Conservation (phyloP, 2,329 filamentous ascomycete species). For the Dendrostoma leiphaemia region DNA sequence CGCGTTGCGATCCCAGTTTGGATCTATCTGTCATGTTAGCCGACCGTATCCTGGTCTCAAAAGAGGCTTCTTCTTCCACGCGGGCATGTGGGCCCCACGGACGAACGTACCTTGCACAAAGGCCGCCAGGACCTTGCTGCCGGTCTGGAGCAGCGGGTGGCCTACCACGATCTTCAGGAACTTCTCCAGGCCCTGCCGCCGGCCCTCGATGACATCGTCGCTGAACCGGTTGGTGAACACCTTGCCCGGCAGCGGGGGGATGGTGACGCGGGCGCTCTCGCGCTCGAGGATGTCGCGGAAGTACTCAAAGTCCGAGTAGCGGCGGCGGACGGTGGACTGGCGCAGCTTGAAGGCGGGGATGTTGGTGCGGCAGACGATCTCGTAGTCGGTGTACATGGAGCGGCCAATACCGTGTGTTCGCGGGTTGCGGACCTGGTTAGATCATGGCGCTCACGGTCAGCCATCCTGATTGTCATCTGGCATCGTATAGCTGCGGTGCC, state of each 20-base stretch:
- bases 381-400: slow-evolving; percentile 98
- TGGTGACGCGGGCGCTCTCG: slow-evolving; percentile 90
- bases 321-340: slow-evolving; percentile 80
- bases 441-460: background rate
- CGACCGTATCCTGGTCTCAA: background rate
- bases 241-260: slow-evolving; percentile 92
- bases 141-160: slow-evolving; percentile 93
- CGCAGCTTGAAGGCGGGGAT: slow-evolving; percentile 98
- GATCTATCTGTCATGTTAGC: slow-evolving; percentile 48
- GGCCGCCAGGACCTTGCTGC: slow-evolving; percentile 90
- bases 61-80: background rate
- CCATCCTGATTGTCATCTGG: no score
- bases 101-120: slow-evolving; percentile 86
- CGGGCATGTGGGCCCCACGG: background rate
- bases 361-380: slow-evolving; percentile 96
- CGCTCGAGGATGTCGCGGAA: slow-evolving; percentile 98
- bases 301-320: slow-evolving; percentile 98
- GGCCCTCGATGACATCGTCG: slow-evolving; percentile 96
- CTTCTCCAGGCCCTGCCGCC: slow-evolving; percentile 85
- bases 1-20: slow-evolving; percentile 87
- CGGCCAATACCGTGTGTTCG: slow-evolving; percentile 93
- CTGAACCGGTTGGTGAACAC: slow-evolving; percentile 98
- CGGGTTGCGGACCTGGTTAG: slow-evolving; percentile 77
- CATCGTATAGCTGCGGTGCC: no score
- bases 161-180: slow-evolving; percentile 98